Percentiles rank a stretch among this genome's conserved stretches.
Conservation (phyloP, 2,329 filamentous ascomycete species). For the Penicillium concentricum region DNA sequence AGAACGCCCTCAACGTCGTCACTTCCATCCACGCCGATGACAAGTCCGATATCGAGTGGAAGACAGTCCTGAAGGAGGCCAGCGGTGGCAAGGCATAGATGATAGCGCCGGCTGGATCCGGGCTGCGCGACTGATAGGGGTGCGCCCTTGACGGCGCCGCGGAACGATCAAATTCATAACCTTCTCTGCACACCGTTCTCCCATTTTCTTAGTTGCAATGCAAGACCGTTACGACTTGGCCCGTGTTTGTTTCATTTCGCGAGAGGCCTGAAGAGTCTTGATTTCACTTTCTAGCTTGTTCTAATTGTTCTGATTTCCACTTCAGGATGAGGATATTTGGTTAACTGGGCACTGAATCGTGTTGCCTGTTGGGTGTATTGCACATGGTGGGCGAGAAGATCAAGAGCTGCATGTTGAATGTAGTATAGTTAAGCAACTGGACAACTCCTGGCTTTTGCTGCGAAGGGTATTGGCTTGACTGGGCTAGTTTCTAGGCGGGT, state of each 20-base stretch:
- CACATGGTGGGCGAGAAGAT: background rate
- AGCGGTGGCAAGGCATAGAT: slow-evolving; percentile 45
- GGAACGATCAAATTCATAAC: slow-evolving; percentile 29
- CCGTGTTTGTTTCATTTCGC: slow-evolving; percentile 18
- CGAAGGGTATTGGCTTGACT: background rate
- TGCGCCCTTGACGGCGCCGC: slow-evolving; percentile 22
- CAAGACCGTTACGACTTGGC: slow-evolving; percentile 39
- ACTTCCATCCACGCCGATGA: slow-evolving; percentile 44
- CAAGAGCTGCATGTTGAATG: background rate
- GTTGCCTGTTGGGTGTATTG: background rate
- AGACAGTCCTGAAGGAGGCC: slow-evolving; percentile 38
- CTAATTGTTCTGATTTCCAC: background rate
- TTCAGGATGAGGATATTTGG: background rate
- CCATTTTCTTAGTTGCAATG: slow-evolving; percentile 37
- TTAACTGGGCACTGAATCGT: background rate
- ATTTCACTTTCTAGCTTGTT: slow-evolving; percentile 18
- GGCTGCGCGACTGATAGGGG: slow-evolving; percentile 29
- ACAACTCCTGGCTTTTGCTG: background rate
- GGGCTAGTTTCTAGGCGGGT: background rate
- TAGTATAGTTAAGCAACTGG: background rate
- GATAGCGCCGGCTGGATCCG: slow-evolving; percentile 37
- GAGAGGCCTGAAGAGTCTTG: slow-evolving; percentile 7
- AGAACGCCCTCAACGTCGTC: slow-evolving; percentile 48
- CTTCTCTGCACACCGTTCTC: slow-evolving; percentile 31
- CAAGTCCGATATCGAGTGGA: slow-evolving; percentile 45